Conservation (phyloP, 768 basidiomycete species). For the Tephrocybe sp. region DNA sequence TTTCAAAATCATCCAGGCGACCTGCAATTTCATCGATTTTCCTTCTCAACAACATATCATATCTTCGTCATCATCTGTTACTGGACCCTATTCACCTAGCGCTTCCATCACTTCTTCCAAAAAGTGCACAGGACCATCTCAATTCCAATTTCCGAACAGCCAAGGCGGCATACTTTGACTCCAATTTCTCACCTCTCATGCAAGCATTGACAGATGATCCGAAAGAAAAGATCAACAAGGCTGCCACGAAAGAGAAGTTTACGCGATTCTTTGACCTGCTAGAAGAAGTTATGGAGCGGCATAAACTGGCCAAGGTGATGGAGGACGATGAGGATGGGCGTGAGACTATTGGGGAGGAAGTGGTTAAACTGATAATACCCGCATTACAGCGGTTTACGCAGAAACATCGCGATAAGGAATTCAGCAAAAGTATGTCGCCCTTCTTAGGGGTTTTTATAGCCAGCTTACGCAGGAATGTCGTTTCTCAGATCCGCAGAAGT, state of each 20-base stretch:
- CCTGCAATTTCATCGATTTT: constrained; percentile 73
- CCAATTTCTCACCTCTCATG: constrained; percentile 78
- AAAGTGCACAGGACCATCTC: constrained; percentile 58
- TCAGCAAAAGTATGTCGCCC: constrained; percentile 69
- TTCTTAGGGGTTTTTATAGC: background rate
- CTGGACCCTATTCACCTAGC: constrained; percentile 44
- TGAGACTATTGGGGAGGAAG: constrained; percentile 65
- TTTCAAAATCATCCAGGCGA: constrained; percentile 59
- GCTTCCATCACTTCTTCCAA: constrained; percentile 52
- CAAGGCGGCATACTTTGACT: constrained; percentile 81
- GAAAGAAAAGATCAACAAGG: constrained; percentile 54
- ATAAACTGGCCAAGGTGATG: constrained; percentile 63
- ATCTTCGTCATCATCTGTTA: constrained; percentile 61
- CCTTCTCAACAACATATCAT: constrained; percentile 76
- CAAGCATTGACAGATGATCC: constrained; percentile 63
- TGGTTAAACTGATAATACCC: constrained; percentile 73
- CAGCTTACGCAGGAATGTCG: constrained; percentile 4
- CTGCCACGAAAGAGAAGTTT: constrained; percentile 77
- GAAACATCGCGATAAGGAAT: constrained; percentile 76
- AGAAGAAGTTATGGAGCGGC: constrained; percentile 77
- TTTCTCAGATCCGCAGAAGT: constrained; percentile 66
- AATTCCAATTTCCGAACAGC: constrained; percentile 74
- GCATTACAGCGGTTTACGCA: constrained; percentile 71
- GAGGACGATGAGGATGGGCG: constrained; percentile 67
- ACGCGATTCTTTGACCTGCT: constrained; percentile 78